Evolutionary conservation across 2,329 filamentous ascomycete genomes (phyloP), one percentile per base, ranked within the genome.

Genomic region (Didymella lethalis): DNA sequence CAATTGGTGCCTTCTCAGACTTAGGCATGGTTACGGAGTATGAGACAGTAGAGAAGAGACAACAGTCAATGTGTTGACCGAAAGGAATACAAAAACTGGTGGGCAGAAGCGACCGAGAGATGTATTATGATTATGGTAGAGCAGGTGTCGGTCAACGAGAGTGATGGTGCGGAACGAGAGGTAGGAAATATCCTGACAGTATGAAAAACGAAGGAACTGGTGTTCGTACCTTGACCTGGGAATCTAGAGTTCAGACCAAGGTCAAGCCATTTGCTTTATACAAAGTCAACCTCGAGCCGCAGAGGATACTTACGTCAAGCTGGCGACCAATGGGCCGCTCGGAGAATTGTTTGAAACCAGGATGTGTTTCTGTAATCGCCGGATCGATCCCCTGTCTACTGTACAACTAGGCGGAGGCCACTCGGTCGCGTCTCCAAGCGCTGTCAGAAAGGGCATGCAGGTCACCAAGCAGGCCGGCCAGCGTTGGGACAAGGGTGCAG

Each of bases 1-100:
- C 54, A 59, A 70, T 55, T 25, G 70, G 58, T 23, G 71, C 62
- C 64, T 75, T 78, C 58, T 74, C 73, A 62, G 77, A 75, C 67
- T 81, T 82, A 48, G 80, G 80, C 80, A 83, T 82, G 68, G 73
- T 64, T 65, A 75, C 69, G 57, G 57, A 62, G 61, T 58, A 60
- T 50, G 50, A 56, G 44, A 48, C 31, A 56, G 44, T 52, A 64
- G 56, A 62, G 48, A 55, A 60, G 55, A 62, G 61, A 68, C 43
- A 62, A 61, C 32, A 57, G 45, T 31, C 59, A 48, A 45, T 58
- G 60, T 51, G 45, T 48, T 57, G 63, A 62, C 41, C 34, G 48
- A 56, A 50, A 54, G 56, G 59, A 62, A 63, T 62, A 57, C 54
- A 55, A 51, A 52, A 60, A 64, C 54, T 59, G 59, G 59, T 52